Evolutionary conservation across 805 yeast species (phyloP).

Genomic region (Nakazawaea ambrosiae): DNA sequence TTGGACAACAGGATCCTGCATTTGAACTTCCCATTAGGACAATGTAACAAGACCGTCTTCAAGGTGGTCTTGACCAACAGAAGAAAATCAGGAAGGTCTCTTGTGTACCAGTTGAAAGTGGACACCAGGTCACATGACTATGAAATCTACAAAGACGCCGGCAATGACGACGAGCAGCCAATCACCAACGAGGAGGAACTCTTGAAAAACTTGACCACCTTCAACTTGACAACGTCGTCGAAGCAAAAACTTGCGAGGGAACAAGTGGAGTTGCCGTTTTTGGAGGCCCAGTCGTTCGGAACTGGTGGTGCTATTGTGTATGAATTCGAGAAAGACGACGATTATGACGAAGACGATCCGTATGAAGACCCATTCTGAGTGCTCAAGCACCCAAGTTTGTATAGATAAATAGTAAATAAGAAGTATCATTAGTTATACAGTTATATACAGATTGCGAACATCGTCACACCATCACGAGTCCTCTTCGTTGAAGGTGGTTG

Average conservation of each 20-base stretch:
- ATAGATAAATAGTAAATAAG: background rate
- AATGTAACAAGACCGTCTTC: constrained; percentile 39
- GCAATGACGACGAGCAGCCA: constrained; percentile 22
- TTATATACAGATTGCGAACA: constrained; percentile 1
- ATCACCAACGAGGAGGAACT: constrained; percentile 38
- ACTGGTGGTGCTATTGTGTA: constrained; percentile 94
- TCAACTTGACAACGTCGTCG: constrained; percentile 69
- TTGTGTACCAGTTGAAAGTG: constrained; percentile 46
- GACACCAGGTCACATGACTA: constrained; percentile 37
- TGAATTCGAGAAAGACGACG: constrained; percentile 94
- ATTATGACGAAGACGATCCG: constrained; percentile 97
- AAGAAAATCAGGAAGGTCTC: constrained; percentile 79
- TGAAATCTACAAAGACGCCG: constrained; percentile 17
- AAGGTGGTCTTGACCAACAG: constrained; percentile 52
- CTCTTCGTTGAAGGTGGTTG: background rate
- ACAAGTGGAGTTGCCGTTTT: constrained; percentile 82
- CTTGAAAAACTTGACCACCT: constrained; percentile 75
- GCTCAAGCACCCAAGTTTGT: no score
- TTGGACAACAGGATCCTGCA: constrained; percentile 30
- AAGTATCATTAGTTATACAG: no score
- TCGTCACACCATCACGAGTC: background rate
- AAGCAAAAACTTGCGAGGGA: constrained; percentile 75
- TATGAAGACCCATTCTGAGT: constrained; percentile 86
- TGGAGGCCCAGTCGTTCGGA: constrained; percentile 76
- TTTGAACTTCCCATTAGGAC: constrained; percentile 42